A percentile compares a stretch with the other conserved stretches of the same genome.
Evolutionary conservation across 176 grass and related monocot species (phyloP).

Genomic region (Musa troglodytarum): DNA sequence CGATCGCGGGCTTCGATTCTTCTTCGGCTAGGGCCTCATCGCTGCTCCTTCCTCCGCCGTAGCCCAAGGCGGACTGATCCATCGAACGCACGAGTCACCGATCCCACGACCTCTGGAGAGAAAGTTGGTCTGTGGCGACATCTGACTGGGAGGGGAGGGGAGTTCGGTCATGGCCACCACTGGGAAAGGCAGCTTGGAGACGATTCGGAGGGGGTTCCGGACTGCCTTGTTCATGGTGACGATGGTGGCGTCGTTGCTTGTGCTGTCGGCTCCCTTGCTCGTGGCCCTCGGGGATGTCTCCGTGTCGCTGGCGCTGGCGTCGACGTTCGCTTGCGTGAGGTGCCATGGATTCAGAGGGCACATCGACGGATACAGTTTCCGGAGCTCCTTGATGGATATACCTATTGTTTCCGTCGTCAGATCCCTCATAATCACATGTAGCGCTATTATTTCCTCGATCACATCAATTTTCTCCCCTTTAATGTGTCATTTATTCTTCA

Average conservation of each 20-base stretch:
- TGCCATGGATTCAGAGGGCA: constrained; percentile 34
- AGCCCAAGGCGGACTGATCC: background rate
- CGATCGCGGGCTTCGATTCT: background rate
- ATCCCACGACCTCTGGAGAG: background rate
- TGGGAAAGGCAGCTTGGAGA: constrained; percentile 66
- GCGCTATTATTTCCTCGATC: background rate
- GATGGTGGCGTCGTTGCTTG: constrained; percentile 68
- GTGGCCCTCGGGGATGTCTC: constrained; percentile 59
- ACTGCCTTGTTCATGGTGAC: constrained; percentile 65
- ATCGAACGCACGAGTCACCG: constrained; percentile 23
- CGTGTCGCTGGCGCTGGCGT: constrained; percentile 53
- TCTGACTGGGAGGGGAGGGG: background rate
- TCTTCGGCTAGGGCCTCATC: background rate
- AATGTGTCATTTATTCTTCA: background rate
- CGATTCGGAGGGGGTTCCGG: constrained; percentile 37
- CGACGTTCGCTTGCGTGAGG: constrained; percentile 42
- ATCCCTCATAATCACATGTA: constrained; percentile 71
- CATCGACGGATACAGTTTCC: constrained; percentile 48
- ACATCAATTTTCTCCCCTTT: background rate
- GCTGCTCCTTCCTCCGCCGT: constrained; percentile 10
- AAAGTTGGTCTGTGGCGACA: background rate
- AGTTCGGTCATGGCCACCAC: constrained; percentile 42
- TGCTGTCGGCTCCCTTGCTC: constrained; percentile 62
- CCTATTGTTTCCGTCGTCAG: constrained; percentile 75
- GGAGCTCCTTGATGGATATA: constrained; percentile 75